Base-by-base conservation (phyloP, 768 basidiomycete species). In the Podaxis pistillaris region DNA sequence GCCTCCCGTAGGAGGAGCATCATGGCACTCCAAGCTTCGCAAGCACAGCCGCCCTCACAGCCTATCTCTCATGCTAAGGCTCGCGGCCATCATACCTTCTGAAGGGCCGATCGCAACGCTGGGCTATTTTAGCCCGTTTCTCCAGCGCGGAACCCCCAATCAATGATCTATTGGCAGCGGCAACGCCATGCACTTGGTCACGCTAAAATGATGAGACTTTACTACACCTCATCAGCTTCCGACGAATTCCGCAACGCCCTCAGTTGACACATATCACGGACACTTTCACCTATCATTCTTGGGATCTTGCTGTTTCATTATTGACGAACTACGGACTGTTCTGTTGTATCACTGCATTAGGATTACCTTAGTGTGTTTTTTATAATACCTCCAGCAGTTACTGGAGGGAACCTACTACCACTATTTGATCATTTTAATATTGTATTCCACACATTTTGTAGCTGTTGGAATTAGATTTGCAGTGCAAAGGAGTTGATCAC, bases 1-100 rank as follows among this genome's bases (percentile, higher is more conserved):
- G 41, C 53, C 15, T 70, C 79, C 44, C 79, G 81, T 59, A 79
- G 86, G 63, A 84, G 82, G 59, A 87, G 86, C 70, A 71, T 81
- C 50, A 75, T 78, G 46, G 41, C 41, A 38, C 47, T 56, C 1
- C 61, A 56, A 56, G 33, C 33, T 33, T 33, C 33, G 33, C 52
- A 54, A 36, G 28, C 36, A 15, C 61, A 51, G 36, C 46, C 40
- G 2, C 54, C 46, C 4, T 37, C 54, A 4, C 50, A 52, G 40
- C 44, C 40, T 57, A 19, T 19, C 22, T 38, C 37, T 12, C 12
- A n/a, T 22, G 19, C 44, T 17, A 19, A 19, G 6, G 15, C 54
- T n/a, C 38, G 30, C n/a, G 54, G 54, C 37, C 37, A 56, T 24
- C 37, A 40, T 24, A 56, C 37, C 6, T 40, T 40, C 19, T 56